Base-by-base conservation (phyloP, 1,139 yeast species). In the Taphrina wiesneri region DNA sequence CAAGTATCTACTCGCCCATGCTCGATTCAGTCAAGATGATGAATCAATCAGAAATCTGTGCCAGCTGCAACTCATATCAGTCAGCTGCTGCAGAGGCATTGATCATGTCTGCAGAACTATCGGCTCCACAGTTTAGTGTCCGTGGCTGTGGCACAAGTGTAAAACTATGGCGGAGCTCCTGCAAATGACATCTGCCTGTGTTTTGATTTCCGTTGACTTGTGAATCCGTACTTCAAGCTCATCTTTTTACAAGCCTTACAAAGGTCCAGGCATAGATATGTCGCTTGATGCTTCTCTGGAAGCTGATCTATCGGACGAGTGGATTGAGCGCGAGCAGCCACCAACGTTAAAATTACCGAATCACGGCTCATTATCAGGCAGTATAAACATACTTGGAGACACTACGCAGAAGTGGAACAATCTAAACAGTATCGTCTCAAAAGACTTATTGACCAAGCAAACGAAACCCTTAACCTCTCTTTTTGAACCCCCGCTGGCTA, bases 261-360 rank as follows among this genome's bases (percentile, higher is more conserved):
- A n/a, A n/a, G n/a, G 19, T 17, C 19, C 23, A 47, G 45, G n/a
- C 6, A 13, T 9, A 9, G 19, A 46, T 19, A 54, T 54, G 59
- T 54, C 59, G 32, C 21, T 17, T 23, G 25, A 25, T 41, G 32
- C 32, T 32, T 25, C 39, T 7, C 45, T 15, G 32, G 57, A 49
- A 13, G 64, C 39, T 7, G 64, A 60, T 17, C 34, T 60, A 26
- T 60, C 64, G 3, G 51, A 49, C 26, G 64, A 60, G 19, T 60
- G 64, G 64, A 51, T 60, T 43, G 64, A 60, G 52, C 64, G 64
- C 26, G 63, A 59, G 7, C 56, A 45, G 2, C 64, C 64, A 7
- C 64, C 64, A 19, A 60, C 64, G 7, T 32, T 60, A 13, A 25
- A 45, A 26, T 19, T 60, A 9, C 15, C 45, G 3, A 32, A 23